These are phyloP conservation scores for Pseudogymnoascus sp. DNA, from an alignment of 2,329 filamentous ascomycete genomes.

Conservation along the genomic window DNA sequence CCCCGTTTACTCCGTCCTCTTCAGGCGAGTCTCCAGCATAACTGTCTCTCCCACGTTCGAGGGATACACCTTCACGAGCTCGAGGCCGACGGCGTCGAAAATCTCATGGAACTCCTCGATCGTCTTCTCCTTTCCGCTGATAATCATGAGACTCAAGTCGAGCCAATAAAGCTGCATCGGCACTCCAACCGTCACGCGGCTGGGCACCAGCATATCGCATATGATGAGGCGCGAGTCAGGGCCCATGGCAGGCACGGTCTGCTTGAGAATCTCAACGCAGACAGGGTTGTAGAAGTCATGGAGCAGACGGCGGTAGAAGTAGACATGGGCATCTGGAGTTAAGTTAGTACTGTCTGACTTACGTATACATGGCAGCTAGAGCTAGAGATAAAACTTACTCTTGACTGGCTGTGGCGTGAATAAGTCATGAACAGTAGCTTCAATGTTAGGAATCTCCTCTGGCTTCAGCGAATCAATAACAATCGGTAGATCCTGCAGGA, in stretches of 20 bases:
- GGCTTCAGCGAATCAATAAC: constrained; percentile 20
- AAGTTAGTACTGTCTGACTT: neutral
- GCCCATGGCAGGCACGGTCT: constrained; percentile 19
- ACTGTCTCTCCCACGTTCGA: constrained; percentile 26
- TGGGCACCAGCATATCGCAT: constrained; percentile 23
- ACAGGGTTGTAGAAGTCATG: constrained; percentile 24
- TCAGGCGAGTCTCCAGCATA: constrained; percentile 28
- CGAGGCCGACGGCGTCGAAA: constrained; percentile 20
- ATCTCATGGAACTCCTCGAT: constrained; percentile 25
- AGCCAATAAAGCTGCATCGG: constrained; percentile 27
- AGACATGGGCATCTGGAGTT: constrained; percentile 23
- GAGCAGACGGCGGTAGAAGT: constrained; percentile 23
- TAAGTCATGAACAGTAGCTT: constrained; percentile 26
- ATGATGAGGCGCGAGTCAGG: constrained; percentile 23
- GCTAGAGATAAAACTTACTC: constrained; percentile 13
- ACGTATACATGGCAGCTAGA: neutral
- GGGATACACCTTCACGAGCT: constrained; percentile 24
- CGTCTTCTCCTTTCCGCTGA: constrained; percentile 28
- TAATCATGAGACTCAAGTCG: constrained; percentile 26
- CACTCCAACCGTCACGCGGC: constrained; percentile 18
- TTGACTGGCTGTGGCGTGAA: constrained; percentile 25
- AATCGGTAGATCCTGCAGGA: constrained; percentile 24
- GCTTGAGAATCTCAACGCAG: constrained; percentile 23
- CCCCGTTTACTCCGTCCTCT: constrained; percentile 10
- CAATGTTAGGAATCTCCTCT: constrained; percentile 22